phyloP scores from a whole-genome alignment of 805 yeast species.

The Komagataella ulmi region DNA sequence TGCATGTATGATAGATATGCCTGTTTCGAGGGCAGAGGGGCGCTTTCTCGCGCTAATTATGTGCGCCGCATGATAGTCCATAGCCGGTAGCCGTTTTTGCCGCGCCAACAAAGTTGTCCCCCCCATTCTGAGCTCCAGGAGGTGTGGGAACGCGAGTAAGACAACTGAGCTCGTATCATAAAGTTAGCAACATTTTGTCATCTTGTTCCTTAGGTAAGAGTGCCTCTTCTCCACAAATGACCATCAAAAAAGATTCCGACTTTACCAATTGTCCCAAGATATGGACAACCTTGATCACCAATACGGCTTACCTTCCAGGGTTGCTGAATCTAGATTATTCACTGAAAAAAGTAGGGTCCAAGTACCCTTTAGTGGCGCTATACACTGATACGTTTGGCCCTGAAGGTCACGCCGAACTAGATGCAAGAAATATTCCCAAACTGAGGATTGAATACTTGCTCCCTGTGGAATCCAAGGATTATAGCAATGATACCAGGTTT shows the following conservation, averaged over 20 bases:
- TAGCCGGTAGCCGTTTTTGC: no score
- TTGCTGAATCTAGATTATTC: conserved; percentile 36
- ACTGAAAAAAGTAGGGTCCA: conserved; percentile 25
- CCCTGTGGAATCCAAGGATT: conserved; percentile 30
- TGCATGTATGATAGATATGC: not conserved
- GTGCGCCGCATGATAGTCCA: no score
- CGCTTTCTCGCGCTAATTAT: not conserved
- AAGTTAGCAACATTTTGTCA: not conserved
- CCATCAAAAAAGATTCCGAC: conserved; percentile 6
- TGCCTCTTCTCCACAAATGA: not conserved
- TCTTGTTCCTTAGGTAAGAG: not conserved
- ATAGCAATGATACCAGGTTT: conserved; percentile 37
- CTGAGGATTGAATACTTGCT: conserved; percentile 25
- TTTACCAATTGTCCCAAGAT: conserved; percentile 13
- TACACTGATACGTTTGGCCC: conserved; percentile 30
- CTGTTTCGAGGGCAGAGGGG: not conserved
- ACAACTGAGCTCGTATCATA: not conserved
- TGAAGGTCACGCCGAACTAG: conserved; percentile 27
- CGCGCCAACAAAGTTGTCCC: no score
- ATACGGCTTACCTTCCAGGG: conserved; percentile 35
- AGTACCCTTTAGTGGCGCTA: conserved; percentile 37
- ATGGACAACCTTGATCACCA: conserved; percentile 48
- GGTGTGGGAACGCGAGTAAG: no score
- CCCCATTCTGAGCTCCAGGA: no score
- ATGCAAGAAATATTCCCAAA: conserved; percentile 25